Evolutionary conservation across 129 eudicot genomes (phyloP), one percentile per base, ranked within the genome.

Genomic region (Escallonia herrerae): DNA sequence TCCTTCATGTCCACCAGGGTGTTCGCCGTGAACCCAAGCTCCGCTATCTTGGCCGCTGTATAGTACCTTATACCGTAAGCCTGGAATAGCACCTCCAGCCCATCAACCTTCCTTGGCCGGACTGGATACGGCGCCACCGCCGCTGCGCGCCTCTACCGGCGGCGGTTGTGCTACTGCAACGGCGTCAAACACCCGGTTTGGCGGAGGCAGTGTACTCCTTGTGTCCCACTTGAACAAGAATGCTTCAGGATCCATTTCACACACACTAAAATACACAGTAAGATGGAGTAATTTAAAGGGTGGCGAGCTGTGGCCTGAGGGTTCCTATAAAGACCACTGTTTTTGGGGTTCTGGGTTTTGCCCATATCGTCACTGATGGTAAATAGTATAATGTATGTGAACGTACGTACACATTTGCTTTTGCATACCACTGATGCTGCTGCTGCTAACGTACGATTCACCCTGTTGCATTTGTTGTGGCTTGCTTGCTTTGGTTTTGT

Each of bases 141-240:
- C n/a, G n/a, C n/a, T n/a, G n/a, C n/a, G n/a, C n/a, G n/a, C n/a
- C 11, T 74, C 74, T 9, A 54, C 71, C 8, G 69, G 79, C 4
- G 64, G 65, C 8, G 43, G 81, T 49, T 15, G 67, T 45, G 60
- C 68, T 40, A 67, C 69, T 12, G 79, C 65, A 68, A 87, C 68
- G 40, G 77, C 79, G 5, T 89, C 96, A 46, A 82, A 77, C 15
- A 85, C 55, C 44, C 96, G 82, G 83, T 72, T 62, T n/a, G 80
- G 79, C 5, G 83, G 86, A 39, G 84, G 60, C 55, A 75, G 43
- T 4, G 77, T 65, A 22, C 47, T 77, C 64, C 97, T 73, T 15
- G 97, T 86, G 80, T 90, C 97, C 97, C 97, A 90, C 69, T 87
- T 90, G 77, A 90, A 90, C 68, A 90, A 66, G 76, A 87, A 87